Conservation (phyloP, 2,329 filamentous ascomycete genomes). For the Emmonsiellopsis sp. region DNA sequence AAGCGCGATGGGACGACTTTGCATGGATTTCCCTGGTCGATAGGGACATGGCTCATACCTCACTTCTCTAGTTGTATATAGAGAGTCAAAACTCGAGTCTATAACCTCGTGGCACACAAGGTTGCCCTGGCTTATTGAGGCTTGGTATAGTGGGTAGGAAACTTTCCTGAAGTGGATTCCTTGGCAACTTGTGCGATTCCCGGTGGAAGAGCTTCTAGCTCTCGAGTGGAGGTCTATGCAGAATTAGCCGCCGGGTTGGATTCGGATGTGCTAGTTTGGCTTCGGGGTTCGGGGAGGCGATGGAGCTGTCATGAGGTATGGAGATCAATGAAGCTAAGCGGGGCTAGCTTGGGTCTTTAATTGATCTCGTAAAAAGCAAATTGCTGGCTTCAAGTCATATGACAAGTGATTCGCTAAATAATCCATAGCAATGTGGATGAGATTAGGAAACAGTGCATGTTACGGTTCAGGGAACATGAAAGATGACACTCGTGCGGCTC, state of each 20-base stretch:
- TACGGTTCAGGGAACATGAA: not conserved
- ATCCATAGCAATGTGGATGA: too few relatives aligned
- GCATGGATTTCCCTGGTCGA: too few relatives aligned
- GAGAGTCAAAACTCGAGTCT: too few relatives aligned
- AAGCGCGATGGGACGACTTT: too few relatives aligned
- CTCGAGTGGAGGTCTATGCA: not conserved
- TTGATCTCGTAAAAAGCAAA: not conserved
- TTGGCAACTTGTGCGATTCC: too few relatives aligned
- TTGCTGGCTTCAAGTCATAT: not conserved
- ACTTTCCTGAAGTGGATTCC: too few relatives aligned
- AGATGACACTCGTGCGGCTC: not conserved
- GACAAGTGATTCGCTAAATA: not conserved
- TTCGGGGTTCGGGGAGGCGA: not conserved
- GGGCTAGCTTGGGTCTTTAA: not conserved
- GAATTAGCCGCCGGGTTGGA: not conserved
- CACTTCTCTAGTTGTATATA: too few relatives aligned
- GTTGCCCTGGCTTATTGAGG: too few relatives aligned
- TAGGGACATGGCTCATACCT: too few relatives aligned
- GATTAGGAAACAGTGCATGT: not conserved
- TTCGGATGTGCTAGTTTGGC: not conserved
- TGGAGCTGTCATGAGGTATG: not conserved
- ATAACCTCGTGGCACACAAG: too few relatives aligned
- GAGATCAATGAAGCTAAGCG: not conserved
- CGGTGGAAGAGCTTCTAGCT: too few relatives aligned
- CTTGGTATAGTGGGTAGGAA: too few relatives aligned